Percentiles rank a stretch among this genome's conserved stretches.
phyloP scores from a whole-genome alignment of 2,329 filamentous ascomycete species.

The Neonectria coccinea region DNA sequence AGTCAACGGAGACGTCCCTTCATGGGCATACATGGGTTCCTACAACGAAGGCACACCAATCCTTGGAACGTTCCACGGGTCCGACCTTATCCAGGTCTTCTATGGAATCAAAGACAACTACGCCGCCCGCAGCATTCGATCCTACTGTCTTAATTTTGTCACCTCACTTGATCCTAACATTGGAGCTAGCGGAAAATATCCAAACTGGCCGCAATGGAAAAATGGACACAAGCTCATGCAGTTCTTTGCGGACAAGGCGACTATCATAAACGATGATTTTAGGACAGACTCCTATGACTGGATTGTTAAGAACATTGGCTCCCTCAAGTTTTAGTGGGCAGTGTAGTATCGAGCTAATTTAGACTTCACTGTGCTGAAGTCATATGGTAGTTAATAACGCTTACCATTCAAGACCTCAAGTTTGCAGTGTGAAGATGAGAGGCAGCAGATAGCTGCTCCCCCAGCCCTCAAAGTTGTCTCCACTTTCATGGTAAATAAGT shows the following conservation, averaged over 20 bases:
- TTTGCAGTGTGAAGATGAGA: too few relatives aligned
- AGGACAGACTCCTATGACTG: constrained; percentile 13
- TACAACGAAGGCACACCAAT: constrained; percentile 71
- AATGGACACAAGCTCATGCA: constrained; percentile 12
- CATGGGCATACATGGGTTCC: constrained; percentile 71
- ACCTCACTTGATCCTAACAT: constrained; percentile 19
- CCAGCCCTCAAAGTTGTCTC: too few relatives aligned
- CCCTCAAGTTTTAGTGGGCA: neutral
- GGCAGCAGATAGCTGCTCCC: too few relatives aligned
- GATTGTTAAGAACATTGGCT: neutral
- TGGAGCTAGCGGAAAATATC: constrained; percentile 3
- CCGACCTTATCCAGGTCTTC: constrained; percentile 68
- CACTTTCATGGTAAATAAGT: too few relatives aligned
- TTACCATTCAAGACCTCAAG: too few relatives aligned
- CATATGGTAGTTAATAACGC: too few relatives aligned
- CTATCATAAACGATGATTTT: constrained; percentile 18
- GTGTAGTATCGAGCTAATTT: too few relatives aligned
- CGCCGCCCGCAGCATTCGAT: constrained; percentile 59
- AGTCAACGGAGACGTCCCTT: constrained; percentile 59
- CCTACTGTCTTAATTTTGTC: constrained; percentile 68
- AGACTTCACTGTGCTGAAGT: too few relatives aligned
- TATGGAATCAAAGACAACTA: constrained; percentile 62
- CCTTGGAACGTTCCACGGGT: constrained; percentile 73
- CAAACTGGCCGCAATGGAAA: constrained; percentile 21
- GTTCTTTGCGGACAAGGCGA: constrained; percentile 14